Evolutionary conservation across 768 basidiomycete genomes (phyloP).

Genomic region (Lentinula aciculospora): DNA sequence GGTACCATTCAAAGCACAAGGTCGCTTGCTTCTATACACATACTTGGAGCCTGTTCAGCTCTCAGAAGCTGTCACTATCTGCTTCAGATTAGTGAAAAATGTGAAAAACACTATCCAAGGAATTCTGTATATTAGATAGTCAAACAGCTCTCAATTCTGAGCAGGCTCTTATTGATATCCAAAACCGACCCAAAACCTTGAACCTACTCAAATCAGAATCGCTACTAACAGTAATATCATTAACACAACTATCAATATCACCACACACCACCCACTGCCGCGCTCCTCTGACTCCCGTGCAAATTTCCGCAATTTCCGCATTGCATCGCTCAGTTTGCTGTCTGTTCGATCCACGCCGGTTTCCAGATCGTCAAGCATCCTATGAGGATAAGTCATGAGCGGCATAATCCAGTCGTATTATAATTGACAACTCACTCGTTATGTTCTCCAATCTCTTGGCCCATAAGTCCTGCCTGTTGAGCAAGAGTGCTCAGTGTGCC

Average conservation of each 20-base stretch:
- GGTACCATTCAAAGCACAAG: no score
- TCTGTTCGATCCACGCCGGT: constrained; percentile 67
- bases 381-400: constrained; percentile 22
- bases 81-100: no score
- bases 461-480: constrained; percentile 93
- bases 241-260: constrained; percentile 77
- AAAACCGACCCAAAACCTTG: no score
- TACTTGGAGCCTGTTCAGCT: no score
- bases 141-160: no score
- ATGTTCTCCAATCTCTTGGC: constrained; percentile 86
- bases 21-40: no score
- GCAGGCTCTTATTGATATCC: no score
- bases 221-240: constrained; percentile 73
- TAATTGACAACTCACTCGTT: constrained; percentile 56
- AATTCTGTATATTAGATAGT: no score
- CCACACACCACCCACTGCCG: constrained; percentile 87
- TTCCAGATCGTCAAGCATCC: constrained; percentile 79
- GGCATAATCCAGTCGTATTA: not conserved
- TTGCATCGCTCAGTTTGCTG: constrained; percentile 56
- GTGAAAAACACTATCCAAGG: no score
- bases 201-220: constrained; percentile 51
- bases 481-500: constrained; percentile 82
- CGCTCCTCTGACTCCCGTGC: constrained; percentile 86
- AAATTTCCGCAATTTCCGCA: constrained; percentile 71
- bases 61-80: no score